phyloP scores from a whole-genome alignment of 2,329 filamentous ascomycete genomes.

The Phaeoacremonium minimum region DNA sequence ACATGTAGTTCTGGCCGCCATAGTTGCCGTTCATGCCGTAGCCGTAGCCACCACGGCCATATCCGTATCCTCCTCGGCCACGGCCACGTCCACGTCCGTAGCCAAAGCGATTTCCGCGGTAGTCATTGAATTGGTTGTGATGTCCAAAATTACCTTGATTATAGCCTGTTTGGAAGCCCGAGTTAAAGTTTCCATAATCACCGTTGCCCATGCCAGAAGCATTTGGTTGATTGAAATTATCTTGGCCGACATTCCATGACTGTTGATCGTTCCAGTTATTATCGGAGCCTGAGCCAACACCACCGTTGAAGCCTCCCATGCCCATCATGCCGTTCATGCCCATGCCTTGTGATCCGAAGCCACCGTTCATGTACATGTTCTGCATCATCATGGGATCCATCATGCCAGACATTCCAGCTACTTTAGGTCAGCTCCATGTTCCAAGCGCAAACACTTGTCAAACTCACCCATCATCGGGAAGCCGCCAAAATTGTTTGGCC shows the following conservation, averaged over 20 bases:
- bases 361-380: conserved; percentile 75
- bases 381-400: conserved; percentile 79
- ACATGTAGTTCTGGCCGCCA: conserved; percentile 19
- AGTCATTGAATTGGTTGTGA: conserved; percentile 74
- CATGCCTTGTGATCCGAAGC: conserved; percentile 69
- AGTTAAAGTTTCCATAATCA: conserved; percentile 77
- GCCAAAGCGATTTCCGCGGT: conserved; percentile 64
- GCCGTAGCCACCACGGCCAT: conserved; percentile 51
- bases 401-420: conserved; percentile 72
- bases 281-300: conserved; percentile 59
- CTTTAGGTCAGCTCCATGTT: not conserved
- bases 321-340: conserved; percentile 73
- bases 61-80: conserved; percentile 54
- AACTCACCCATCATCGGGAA: conserved; percentile 85
- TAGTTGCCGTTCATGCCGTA: conserved; percentile 27
- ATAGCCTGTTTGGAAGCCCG: conserved; percentile 73
- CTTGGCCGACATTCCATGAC: conserved; percentile 80
- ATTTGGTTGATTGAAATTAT: conserved; percentile 87
- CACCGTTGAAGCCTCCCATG: conserved; percentile 72
- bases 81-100: conserved; percentile 60
- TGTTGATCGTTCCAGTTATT: conserved; percentile 78
- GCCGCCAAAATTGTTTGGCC: conserved; percentile 46
- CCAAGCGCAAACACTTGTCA: not conserved
- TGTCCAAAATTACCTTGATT: conserved; percentile 82
- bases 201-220: conserved; percentile 74